Percentiles rank a stretch among this genome's conserved stretches.
Evolutionary conservation across 1,284 basidiomycete genomes (phyloP).

Genomic region (Boletus semigastroideus): DNA sequence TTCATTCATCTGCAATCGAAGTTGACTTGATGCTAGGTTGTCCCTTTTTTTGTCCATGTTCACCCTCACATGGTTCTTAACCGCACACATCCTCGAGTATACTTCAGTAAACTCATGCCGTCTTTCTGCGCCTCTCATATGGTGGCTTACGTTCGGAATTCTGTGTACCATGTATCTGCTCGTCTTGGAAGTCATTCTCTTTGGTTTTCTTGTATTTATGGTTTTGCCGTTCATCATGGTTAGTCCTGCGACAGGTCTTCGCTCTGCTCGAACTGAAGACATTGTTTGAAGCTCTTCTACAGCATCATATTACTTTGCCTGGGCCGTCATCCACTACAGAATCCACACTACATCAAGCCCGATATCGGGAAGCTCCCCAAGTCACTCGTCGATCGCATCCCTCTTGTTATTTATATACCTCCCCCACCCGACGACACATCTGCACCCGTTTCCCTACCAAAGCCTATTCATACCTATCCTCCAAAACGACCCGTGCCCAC

Average conservation of each 20-base stretch:
- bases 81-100: conserved; percentile 74
- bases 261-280: conserved; percentile 8
- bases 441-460: conserved; percentile 41
- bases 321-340: conserved; percentile 73
- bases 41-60: conserved; percentile 64
- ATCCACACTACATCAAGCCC: conserved; percentile 67
- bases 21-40: conserved; percentile 40
- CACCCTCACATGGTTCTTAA: conserved; percentile 76
- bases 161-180: conserved; percentile 77
- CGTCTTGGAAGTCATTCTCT: conserved; percentile 67
- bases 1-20: not conserved
- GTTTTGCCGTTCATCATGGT: conserved; percentile 76
- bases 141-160: conserved; percentile 80
- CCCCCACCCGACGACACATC: conserved; percentile 58
- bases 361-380: conserved; percentile 73
- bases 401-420: conserved; percentile 79
- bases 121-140: conserved; percentile 68
- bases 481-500: conserved; percentile 41
- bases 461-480: conserved; percentile 55
- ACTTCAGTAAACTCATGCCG: conserved; percentile 72
- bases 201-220: conserved; percentile 73
- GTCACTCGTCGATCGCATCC: conserved; percentile 69
- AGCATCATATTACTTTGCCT: conserved; percentile 74
- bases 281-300: conserved; percentile 58
- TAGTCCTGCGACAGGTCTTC: conserved; percentile 31